phyloP scores from a whole-genome alignment of 2,329 filamentous ascomycete species.

The Blastomyces parvus region DNA sequence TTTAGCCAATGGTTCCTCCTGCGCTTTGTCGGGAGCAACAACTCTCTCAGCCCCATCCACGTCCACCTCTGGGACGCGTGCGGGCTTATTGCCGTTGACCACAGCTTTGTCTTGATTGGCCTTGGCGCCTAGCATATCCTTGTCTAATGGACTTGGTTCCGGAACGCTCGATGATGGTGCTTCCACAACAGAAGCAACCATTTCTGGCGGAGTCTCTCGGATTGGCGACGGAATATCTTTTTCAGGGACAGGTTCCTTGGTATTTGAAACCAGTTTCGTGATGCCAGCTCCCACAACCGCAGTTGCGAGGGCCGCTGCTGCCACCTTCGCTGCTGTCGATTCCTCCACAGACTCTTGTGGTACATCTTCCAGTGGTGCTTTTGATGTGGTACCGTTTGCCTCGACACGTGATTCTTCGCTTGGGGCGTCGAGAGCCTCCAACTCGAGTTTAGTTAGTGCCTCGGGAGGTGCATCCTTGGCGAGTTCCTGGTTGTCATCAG shows the following conservation, averaged over 20 bases:
- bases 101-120: not conserved
- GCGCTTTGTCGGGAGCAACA: not conserved
- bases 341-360: not conserved
- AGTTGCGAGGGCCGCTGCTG: not conserved
- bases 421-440: not conserved
- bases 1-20: not conserved
- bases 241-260: not conserved
- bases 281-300: conserved; percentile 1
- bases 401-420: not conserved
- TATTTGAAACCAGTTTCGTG: not conserved
- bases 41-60: not conserved
- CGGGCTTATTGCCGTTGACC: not conserved
- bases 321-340: not conserved
- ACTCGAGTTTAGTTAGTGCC: not conserved
- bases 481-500: not conserved
- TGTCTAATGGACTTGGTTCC: not conserved
- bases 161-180: not conserved
- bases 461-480: not conserved
- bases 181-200: conserved; percentile 1
- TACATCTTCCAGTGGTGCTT: not conserved
- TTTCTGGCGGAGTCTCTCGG: not conserved
- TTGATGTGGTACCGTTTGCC: not conserved
- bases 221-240: not conserved
- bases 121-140: not conserved
- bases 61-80: not conserved